Evolutionary conservation across 2,329 filamentous ascomycete species (phyloP), one percentile per base, ranked within the genome.

Genomic region (Dothideomycetes sp.): DNA sequence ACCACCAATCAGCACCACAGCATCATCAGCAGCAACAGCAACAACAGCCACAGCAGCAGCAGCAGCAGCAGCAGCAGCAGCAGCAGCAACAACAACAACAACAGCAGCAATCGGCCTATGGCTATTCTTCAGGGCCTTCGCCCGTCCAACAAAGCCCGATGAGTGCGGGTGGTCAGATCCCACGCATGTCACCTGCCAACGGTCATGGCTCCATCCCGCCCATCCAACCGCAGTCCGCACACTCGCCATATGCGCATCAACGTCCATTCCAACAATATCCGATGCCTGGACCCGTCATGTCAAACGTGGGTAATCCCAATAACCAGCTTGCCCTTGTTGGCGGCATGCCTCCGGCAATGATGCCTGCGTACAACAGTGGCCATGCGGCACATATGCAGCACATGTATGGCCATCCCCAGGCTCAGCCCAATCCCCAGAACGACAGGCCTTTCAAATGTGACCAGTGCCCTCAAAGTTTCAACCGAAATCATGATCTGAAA

Each of bases 361-460:
- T 76, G 52, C 62, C 68, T 4, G 68, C 58, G 4, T 79, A 74
- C 60, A 78, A 77, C 61, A 79, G 65, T 56, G 75, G 64, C 58
- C 80, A 71, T 62, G 70, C 63, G 52, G 76, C 64, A 48, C 78
- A 77, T 48, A 74, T 88, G 62, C 84, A 85, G 46, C 67, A 69
- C 43, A 67, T 72, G 48, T 69, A 74, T 47, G 68, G 68, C 11
- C 74, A 74, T 43, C 69, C 73, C 10, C 60, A 59, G 20, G 63
- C 65, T 33, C 71, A 71, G 47, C 63, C 67, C 15, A 63, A 63
- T 3, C 66, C 71, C 8, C 69, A 73, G 19, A 80, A 82, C 43
- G 89, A 96, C 51, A 78, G 89, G 4, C 91, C 91, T 0, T 96
- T 94, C 69, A 88, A 88, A 62, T 98, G 91, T 59, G 87, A 96